These are phyloP conservation scores for Beauveria asiatica DNA, from an alignment of 2,329 filamentous ascomycete species.

Conservation along the genomic window DNA sequence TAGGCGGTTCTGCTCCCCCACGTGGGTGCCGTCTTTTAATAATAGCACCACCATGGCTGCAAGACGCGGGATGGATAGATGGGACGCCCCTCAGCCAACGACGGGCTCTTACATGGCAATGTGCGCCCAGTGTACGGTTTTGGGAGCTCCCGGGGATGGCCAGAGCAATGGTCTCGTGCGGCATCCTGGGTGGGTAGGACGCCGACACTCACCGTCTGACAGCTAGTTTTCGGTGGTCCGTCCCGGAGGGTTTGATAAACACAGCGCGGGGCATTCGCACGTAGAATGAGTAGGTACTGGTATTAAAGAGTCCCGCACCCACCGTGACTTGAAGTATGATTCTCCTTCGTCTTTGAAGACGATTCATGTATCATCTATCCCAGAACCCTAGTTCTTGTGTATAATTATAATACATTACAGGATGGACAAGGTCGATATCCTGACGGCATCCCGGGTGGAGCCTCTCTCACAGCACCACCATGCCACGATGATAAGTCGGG, in stretches of 20 bases:
- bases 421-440: constrained; percentile 30
- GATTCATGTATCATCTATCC: background rate
- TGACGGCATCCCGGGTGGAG: constrained; percentile 30
- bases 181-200: constrained; percentile 8
- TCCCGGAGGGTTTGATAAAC: background rate
- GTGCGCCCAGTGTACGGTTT: background rate
- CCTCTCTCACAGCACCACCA: background rate
- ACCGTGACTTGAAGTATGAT: background rate
- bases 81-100: background rate
- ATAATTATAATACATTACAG: background rate
- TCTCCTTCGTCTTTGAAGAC: background rate
- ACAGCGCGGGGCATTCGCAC: background rate
- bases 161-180: constrained; percentile 4
- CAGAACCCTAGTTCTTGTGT: background rate
- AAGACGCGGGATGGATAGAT: background rate
- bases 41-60: background rate
- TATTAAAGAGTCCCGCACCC: background rate
- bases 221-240: background rate
- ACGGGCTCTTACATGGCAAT: background rate
- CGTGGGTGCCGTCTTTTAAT: background rate
- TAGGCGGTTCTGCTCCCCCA: background rate
- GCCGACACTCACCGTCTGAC: background rate
- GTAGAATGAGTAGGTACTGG: background rate
- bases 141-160: no score
- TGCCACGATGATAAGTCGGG: constrained; percentile 19